These are phyloP conservation scores for Lipomyces japonicus DNA, from an alignment of 805 yeast genomes.

Conservation along the genomic window DNA sequence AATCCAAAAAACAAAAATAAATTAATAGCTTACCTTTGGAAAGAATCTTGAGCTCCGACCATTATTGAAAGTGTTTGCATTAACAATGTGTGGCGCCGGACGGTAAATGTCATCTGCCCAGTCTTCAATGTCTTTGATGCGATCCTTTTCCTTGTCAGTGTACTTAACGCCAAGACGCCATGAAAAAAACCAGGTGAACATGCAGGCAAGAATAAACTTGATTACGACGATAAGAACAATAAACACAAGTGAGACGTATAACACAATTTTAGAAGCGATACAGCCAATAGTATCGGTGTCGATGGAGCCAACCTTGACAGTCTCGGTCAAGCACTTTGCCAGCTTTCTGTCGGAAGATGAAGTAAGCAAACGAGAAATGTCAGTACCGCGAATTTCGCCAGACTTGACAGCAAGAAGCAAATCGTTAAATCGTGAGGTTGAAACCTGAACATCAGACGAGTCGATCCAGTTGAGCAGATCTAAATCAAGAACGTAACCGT, in stretches of 20 bases:
- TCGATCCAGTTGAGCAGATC: constrained; percentile 72
- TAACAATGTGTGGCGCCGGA: constrained; percentile 46
- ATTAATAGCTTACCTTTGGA: constrained; percentile 7
- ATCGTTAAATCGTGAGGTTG: constrained; percentile 50
- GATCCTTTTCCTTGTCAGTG: constrained; percentile 53
- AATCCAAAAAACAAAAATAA: not conserved
- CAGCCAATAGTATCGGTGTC: constrained; percentile 92
- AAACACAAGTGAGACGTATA: constrained; percentile 75
- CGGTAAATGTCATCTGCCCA: constrained; percentile 72
- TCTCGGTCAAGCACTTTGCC: constrained; percentile 81
- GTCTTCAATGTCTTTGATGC: constrained; percentile 67
- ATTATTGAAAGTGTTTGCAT: constrained; percentile 18
- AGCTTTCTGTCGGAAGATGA: constrained; percentile 62
- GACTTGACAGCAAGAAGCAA: constrained; percentile 54
- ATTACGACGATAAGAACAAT: constrained; percentile 73
- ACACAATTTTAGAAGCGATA: constrained; percentile 80
- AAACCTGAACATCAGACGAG: constrained; percentile 64
- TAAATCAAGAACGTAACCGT: constrained; percentile 84
- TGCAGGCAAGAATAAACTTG: constrained; percentile 82
- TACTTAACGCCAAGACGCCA: constrained; percentile 70
- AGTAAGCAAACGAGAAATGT: constrained; percentile 69
- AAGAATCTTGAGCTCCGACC: constrained; percentile 24
- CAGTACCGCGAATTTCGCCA: constrained; percentile 63
- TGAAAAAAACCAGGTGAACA: constrained; percentile 80
- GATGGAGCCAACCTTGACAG: constrained; percentile 80